These are phyloP conservation scores for Cordyceps tenuipes DNA, from an alignment of 2,329 filamentous ascomycete genomes.

Conservation along the genomic window DNA sequence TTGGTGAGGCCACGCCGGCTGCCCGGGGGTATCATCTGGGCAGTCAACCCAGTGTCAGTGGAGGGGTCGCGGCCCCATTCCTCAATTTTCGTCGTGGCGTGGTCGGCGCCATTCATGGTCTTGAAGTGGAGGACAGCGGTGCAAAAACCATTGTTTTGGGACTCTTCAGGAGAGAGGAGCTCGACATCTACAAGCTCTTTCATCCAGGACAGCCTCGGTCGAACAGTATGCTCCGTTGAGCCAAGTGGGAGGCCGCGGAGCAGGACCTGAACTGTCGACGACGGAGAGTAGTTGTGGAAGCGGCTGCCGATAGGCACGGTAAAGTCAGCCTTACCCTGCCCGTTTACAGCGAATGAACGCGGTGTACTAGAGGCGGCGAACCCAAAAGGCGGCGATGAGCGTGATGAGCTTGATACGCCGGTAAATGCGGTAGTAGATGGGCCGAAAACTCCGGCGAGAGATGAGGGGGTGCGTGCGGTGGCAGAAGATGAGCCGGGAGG, in stretches of 20 bases:
- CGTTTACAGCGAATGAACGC: constrained; percentile 25
- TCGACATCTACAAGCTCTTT: constrained; percentile 45
- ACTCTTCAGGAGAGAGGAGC: constrained; percentile 40
- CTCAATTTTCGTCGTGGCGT: constrained; percentile 50
- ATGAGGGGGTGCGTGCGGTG: too few relatives aligned
- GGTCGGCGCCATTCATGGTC: constrained; percentile 41
- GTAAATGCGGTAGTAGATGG: too few relatives aligned
- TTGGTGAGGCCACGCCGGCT: constrained; percentile 24
- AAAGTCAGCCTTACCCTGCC: constrained; percentile 31
- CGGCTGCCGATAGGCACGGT: constrained; percentile 32
- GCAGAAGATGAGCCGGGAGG: constrained; percentile 22
- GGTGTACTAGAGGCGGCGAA: constrained; percentile 22
- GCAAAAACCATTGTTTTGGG: constrained; percentile 41
- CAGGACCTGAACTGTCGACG: constrained; percentile 33
- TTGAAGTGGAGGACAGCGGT: constrained; percentile 48
- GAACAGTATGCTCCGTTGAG: constrained; percentile 45
- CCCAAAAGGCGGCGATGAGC: constrained; percentile 31
- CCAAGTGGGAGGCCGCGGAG: constrained; percentile 47
- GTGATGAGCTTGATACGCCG: too few relatives aligned
- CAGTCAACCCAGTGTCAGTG: constrained; percentile 44
- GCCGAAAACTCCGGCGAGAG: constrained; percentile 28
- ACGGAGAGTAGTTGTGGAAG: constrained; percentile 28
- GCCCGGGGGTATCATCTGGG: constrained; percentile 46
- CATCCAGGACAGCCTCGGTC: constrained; percentile 51
- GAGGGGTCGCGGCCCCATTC: constrained; percentile 41